phyloP scores from a whole-genome alignment of 805 yeast species.

The Zygosaccharomyces bisporus region DNA sequence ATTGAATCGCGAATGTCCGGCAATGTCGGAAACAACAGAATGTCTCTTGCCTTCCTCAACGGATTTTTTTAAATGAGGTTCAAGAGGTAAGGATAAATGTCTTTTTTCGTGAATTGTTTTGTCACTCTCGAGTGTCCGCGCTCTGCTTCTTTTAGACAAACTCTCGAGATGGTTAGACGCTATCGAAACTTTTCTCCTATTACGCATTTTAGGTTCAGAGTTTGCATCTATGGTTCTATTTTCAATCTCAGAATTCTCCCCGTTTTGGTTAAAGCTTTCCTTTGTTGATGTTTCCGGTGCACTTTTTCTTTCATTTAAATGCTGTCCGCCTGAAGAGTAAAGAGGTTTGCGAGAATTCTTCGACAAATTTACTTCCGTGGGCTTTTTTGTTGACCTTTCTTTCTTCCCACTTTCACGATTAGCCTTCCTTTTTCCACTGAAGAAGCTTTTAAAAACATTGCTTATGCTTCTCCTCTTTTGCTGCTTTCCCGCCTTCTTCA shows the following conservation, averaged over 20 bases:
- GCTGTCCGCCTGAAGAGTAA: background rate
- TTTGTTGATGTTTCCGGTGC: background rate
- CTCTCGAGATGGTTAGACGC: background rate
- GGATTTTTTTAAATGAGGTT: background rate
- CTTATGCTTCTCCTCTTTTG: constrained; percentile 21
- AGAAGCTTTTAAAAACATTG: constrained; percentile 18
- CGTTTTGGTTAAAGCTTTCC: background rate
- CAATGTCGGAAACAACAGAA: background rate
- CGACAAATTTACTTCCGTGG: background rate
- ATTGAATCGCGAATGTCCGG: background rate
- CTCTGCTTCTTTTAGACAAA: background rate
- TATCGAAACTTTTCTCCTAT: background rate
- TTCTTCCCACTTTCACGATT: constrained; percentile 8
- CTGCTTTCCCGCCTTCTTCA: background rate
- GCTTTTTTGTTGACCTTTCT: background rate
- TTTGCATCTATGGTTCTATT: background rate
- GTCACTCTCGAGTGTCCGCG: background rate
- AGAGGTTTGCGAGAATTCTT: background rate
- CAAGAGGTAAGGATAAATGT: background rate
- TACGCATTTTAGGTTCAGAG: background rate
- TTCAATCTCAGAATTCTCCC: no score
- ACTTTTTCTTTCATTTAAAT: background rate
- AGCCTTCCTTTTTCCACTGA: constrained; percentile 16
- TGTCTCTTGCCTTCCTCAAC: background rate
- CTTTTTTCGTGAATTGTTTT: background rate